phyloP scores from a whole-genome alignment of 2,329 filamentous ascomycete genomes.

The Epichloe typhina region DNA sequence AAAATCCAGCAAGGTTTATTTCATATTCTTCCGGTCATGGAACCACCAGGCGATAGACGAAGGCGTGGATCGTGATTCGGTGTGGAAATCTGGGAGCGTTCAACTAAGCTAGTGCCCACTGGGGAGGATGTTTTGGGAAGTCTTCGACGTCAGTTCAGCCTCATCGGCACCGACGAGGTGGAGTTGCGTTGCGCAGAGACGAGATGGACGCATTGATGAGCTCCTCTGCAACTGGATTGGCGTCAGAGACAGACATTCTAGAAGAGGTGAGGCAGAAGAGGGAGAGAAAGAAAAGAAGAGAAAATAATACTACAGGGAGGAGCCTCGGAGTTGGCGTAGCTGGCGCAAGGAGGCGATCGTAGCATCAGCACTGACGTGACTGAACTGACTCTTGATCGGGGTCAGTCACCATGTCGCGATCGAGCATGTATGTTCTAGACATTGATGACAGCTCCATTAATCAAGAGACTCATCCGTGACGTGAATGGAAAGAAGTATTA shows the following conservation, averaged over 20 bases:
- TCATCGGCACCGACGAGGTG: not conserved
- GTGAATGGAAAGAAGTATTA: too few relatives aligned
- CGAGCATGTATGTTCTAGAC: not conserved
- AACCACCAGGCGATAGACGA: not conserved
- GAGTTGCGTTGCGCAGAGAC: not conserved
- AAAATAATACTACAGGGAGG: not conserved
- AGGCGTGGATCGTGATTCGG: not conserved
- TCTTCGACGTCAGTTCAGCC: conserved; percentile 4
- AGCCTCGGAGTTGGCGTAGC: not conserved
- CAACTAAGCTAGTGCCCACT: not conserved
- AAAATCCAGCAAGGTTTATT: too few relatives aligned
- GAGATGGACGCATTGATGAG: too few relatives aligned
- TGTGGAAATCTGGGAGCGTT: not conserved
- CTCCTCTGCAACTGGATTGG: not conserved
- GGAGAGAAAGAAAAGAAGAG: not conserved
- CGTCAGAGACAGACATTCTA: not conserved
- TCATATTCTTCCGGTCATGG: too few relatives aligned
- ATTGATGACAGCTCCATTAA: not conserved
- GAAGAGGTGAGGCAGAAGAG: too few relatives aligned
- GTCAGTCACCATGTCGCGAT: not conserved
- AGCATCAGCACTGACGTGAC: not conserved
- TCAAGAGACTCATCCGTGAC: too few relatives aligned
- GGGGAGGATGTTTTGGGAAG: not conserved
- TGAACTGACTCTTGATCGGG: not conserved
- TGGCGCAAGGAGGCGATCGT: not conserved